phyloP scores from a whole-genome alignment of 805 yeast genomes.

The Yarrowia bubula region DNA sequence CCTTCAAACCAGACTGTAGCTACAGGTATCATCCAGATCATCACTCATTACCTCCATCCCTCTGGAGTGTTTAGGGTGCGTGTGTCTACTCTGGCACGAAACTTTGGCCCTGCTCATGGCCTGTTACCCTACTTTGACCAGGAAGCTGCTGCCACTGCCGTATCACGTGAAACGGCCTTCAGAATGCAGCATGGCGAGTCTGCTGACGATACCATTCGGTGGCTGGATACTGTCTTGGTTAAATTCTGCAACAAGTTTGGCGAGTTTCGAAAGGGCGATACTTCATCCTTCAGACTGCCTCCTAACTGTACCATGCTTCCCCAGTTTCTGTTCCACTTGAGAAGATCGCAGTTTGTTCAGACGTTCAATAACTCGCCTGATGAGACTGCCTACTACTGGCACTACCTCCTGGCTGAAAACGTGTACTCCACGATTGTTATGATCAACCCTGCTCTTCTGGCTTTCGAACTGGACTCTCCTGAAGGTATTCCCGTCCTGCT shows the following conservation, averaged over 20 bases:
- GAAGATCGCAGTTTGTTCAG: slow-evolving; percentile 93
- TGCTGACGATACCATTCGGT: slow-evolving; percentile 68
- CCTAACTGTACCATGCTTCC: slow-evolving; percentile 87
- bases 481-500: slow-evolving; percentile 88
- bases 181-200: slow-evolving; percentile 82
- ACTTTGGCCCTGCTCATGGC: slow-evolving; percentile 45
- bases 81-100: slow-evolving; percentile 77
- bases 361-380: slow-evolving; percentile 98
- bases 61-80: slow-evolving; percentile 85
- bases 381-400: slow-evolving; percentile 96
- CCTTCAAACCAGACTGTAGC: slow-evolving; percentile 29
- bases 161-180: slow-evolving; percentile 87
- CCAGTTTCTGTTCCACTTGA: slow-evolving; percentile 90
- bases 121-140: slow-evolving; percentile 80
- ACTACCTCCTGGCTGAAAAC: slow-evolving; percentile 85
- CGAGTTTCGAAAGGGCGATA: slow-evolving; percentile 84
- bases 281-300: slow-evolving; percentile 74
- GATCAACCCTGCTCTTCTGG: slow-evolving; percentile 95
- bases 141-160: slow-evolving; percentile 94
- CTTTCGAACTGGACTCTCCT: slow-evolving; percentile 69
- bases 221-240: slow-evolving; percentile 92
- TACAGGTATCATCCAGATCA: slow-evolving; percentile 66
- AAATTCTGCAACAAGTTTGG: slow-evolving; percentile 90
- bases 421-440: slow-evolving; percentile 88
- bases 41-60: slow-evolving; percentile 93